These are phyloP conservation scores for Dalbergia cultrata DNA, from an alignment of 306 rosid species.

Conservation along the genomic window DNA sequence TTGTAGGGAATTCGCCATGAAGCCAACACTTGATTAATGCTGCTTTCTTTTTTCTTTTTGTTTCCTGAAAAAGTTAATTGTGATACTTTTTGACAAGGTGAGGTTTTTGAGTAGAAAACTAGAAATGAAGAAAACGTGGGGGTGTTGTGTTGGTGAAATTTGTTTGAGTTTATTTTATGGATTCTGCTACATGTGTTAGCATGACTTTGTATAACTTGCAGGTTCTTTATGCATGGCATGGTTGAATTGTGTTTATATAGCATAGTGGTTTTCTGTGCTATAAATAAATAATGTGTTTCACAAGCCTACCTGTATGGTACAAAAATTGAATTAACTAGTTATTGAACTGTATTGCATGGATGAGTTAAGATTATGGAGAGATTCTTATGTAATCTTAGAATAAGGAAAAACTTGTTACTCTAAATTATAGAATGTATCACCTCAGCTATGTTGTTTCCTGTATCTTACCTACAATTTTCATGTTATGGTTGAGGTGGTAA, in stretches of 20 bases:
- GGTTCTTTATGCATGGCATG: constrained; percentile 10
- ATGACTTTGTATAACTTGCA: background rate
- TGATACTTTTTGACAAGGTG: background rate
- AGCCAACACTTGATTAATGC: too few relatives aligned
- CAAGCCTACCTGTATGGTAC: too few relatives aligned
- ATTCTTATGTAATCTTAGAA: too few relatives aligned
- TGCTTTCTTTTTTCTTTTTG: background rate
- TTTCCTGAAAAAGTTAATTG: background rate
- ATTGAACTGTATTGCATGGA: too few relatives aligned
- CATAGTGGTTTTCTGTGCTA: background rate
- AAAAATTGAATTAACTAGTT: too few relatives aligned
- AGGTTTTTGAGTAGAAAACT: background rate
- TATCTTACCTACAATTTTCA: too few relatives aligned
- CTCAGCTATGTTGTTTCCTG: too few relatives aligned
- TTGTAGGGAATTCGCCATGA: too few relatives aligned
- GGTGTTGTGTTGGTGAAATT: constrained; percentile 8
- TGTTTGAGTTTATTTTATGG: background rate
- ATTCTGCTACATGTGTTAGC: background rate
- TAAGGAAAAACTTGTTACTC: too few relatives aligned
- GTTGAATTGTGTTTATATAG: constrained; percentile 4
- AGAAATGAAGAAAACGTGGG: background rate
- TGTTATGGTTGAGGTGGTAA: background rate
- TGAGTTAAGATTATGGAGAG: too few relatives aligned
- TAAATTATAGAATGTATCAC: too few relatives aligned
- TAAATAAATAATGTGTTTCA: too few relatives aligned